Base-by-base conservation (phyloP, 2,329 filamentous ascomycete genomes). In the Venturia nashicola region DNA sequence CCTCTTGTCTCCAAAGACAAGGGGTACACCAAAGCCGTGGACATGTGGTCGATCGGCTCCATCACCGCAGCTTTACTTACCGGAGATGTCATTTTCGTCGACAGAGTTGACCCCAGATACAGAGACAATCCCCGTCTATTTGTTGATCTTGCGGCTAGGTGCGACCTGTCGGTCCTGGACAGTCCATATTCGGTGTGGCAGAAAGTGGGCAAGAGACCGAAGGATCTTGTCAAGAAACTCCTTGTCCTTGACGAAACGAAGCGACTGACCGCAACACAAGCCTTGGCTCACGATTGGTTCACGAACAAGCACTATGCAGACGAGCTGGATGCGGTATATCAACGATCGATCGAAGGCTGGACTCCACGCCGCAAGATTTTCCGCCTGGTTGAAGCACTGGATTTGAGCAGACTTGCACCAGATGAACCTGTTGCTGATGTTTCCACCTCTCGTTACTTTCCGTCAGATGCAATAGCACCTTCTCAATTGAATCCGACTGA, bases 31-130 rank as follows among this genome's bases (percentile, higher is more conserved):
- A 80, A 80, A 68, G 78, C 81, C 11, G 76, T 86, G 9, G 84
- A 87, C 67, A 78, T 87, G 71, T 86, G 83, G 83, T 83, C 83
- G 0, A 68, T 86, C n/a, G 84, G 84, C 6, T 79, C 77, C 59
- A 75, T 86, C 2, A 76, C 82, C 1, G 77, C 76, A 9, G 74
- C 79, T 9, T 70, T 86, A 16, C 73, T 86, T 18, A 79, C 78
- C 0, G 81, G 80, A 16, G 74, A 79, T 11, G 72, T 75, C 2
- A 72, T 82, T 2, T 83, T 83, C 65, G 73, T 70, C 18, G 72
- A 75, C 57, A 70, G 74, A 62, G 57, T 66, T 20, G 70, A 76
- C 44, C 67, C 73, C 62, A 23, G 69, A 63, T 71, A 69, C 43
- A 61, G 66, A 39, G 61, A 63, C 9, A 64, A 74, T 42, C 69